A percentile compares a stretch with the other conserved stretches of the same genome.
These are phyloP conservation scores for Ambrosia trifida DNA, from an alignment of 129 eudicot genomes.

Conservation along the genomic window DNA sequence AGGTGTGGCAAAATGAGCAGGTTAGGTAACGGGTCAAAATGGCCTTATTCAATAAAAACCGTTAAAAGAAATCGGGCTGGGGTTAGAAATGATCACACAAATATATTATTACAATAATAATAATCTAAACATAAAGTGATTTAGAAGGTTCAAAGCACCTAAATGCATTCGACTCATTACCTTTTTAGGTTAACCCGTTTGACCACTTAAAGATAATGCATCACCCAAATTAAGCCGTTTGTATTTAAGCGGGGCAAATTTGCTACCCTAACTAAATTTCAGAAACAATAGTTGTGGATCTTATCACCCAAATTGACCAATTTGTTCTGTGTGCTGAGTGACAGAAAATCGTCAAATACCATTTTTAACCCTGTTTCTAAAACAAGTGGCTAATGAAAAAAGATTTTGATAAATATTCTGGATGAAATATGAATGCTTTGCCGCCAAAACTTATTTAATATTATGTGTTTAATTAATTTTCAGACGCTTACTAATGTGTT, in stretches of 20 bases:
- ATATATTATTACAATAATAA: neutral
- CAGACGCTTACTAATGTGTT: conserved; percentile 78
- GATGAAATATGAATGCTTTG: neutral
- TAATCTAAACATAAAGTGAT: neutral
- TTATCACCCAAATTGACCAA: neutral
- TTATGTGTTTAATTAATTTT: conserved; percentile 17
- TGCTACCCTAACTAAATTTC: neutral
- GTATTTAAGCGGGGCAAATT: neutral
- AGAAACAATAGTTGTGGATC: neutral
- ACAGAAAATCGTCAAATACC: neutral
- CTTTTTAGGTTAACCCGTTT: neutral
- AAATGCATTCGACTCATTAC: neutral
- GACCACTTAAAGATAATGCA: neutral
- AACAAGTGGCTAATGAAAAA: neutral
- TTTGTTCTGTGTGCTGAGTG: neutral
- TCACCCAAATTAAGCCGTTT: neutral
- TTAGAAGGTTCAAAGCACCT: neutral
- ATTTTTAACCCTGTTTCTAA: neutral
- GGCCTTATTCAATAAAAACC: neutral
- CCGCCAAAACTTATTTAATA: neutral
- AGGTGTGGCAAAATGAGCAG: neutral
- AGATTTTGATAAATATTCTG: neutral
- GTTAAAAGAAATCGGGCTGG: neutral
- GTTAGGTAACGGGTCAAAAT: neutral
- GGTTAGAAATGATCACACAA: neutral